Conservation (phyloP, 2,329 filamentous ascomycete species). For the Didymellaceae sp. region DNA sequence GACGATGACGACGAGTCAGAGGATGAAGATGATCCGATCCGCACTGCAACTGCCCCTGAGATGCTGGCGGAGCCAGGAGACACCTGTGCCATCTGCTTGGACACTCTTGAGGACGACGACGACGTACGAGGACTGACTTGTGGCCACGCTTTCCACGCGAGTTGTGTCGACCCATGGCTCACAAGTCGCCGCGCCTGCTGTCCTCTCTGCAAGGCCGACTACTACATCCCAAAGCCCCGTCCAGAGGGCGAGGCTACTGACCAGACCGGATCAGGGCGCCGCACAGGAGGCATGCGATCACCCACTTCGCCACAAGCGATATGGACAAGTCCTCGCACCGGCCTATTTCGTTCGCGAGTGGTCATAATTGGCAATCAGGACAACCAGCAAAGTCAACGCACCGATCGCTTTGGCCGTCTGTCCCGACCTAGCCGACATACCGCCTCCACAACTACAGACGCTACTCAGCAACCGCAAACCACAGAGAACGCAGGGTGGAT, state of each 20-base stretch:
- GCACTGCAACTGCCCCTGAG: conserved; percentile 81
- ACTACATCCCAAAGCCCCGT: conserved; percentile 91
- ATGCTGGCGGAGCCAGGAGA: conserved; percentile 83
- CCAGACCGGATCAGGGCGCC: conserved; percentile 35
- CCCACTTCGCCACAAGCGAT: conserved; percentile 42
- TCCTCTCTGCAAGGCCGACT: conserved; percentile 96
- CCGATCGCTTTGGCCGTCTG: conserved; percentile 32
- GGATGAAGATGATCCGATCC: conserved; percentile 81
- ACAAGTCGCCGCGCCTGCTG: conserved; percentile 94
- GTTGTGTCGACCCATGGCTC: conserved; percentile 94
- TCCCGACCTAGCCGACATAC: conserved; percentile 35
- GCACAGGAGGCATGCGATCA: conserved; percentile 38
- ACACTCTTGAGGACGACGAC: conserved; percentile 91
- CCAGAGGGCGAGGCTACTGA: conserved; percentile 59
- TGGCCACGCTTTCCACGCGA: conserved; percentile 97
- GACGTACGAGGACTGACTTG: conserved; percentile 93
- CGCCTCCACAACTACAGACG: conserved; percentile 21
- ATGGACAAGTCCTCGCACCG: conserved; percentile 42
- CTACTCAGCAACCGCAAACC: conserved; percentile 19
- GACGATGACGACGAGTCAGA: conserved; percentile 64
- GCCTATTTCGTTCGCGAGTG: conserved; percentile 43
- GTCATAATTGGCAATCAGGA: conserved; percentile 30
- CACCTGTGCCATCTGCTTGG: conserved; percentile 95
- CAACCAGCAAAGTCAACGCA: conserved; percentile 17
- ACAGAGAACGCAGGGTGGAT: conserved; percentile 30